Conservation (phyloP, 176 grass and related monocot genomes). For the Poa annua region DNA sequence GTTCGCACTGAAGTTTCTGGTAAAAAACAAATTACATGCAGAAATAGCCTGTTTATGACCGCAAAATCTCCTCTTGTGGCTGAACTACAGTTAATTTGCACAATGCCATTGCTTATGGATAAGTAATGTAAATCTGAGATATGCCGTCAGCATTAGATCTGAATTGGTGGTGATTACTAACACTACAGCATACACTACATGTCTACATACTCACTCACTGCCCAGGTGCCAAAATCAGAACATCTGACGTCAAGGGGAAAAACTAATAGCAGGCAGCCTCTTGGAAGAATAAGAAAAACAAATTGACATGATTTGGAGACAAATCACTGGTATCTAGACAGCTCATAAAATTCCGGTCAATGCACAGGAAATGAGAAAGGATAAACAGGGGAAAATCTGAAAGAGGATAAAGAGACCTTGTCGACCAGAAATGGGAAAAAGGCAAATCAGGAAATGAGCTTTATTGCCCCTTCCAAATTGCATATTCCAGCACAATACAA, state of each 20-base stretch:
- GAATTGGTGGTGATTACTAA: not conserved
- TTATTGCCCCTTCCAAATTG: not conserved
- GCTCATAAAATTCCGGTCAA: not conserved
- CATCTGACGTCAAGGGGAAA: not conserved
- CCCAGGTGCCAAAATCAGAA: conserved; percentile 27
- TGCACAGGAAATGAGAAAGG: conserved; percentile 14
- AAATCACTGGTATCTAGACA: not conserved
- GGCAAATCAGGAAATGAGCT: conserved; percentile 20
- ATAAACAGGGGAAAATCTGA: not conserved
- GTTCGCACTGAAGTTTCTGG: not conserved
- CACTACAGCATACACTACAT: not conserved
- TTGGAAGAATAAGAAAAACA: not conserved
- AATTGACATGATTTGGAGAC: not conserved
- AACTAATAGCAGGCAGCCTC: not conserved
- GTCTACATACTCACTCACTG: conserved; percentile 17
- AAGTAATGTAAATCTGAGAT: not conserved
- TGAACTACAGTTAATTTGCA: not conserved
- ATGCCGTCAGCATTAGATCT: not conserved
- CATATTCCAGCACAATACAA: not conserved
- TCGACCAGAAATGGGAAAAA: conserved; percentile 2
- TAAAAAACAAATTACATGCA: not conserved
- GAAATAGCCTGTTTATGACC: not conserved
- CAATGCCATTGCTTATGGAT: not conserved
- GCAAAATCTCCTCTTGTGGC: not conserved
- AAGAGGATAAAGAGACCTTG: not conserved